Evolutionary conservation across 352 stramenopile species (phyloP), one percentile per base, ranked within the genome.

Genomic region (Aphanomyces astaci): DNA sequence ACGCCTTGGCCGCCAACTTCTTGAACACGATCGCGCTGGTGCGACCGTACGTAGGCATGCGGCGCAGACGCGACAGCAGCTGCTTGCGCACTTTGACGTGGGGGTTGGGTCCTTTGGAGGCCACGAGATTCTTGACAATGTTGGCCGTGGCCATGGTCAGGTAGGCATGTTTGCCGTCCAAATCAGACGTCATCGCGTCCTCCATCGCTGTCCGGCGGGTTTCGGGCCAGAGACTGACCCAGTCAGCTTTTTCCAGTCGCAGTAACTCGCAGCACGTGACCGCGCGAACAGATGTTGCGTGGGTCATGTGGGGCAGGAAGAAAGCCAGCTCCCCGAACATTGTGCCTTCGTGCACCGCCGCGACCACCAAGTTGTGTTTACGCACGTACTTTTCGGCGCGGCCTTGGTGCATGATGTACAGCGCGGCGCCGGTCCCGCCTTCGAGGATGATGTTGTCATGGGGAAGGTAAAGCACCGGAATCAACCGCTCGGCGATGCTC

Each of bases 251-350:
- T 48, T 86, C 78, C 0, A 92, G 46, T 1, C 82, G 73, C 1
- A 90, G 75, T 19, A 89, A 19, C 36, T 92, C 84, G 31, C 80
- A 84, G 30, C 79, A 90, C 1, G 74, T 78, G 2, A 78, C 84
- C 0, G 79, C 79, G 55, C 89, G 84, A 0, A 92, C 81, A 0
- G 80, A 82, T 3, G 84, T 80, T 52, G 86, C 87, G 30, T 83
- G 81, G 3, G 80, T 72, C 15, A 81, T 75, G 3, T 82, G 77
- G 7, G 75, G 71, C 22, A 92, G 59, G 39, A 92, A 92, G 64
- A 92, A 92, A 5, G 80, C 80, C 2, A 90, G 76, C 63, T 92
- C 84, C 9, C 82, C 84, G 63, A 92, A 92, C n/a, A 92, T 49
- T 7, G 73, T 81, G 2, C 81, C 82, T 19, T 81, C 59, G 0